These are phyloP conservation scores for Talaromyces adpressus DNA, from an alignment of 495 filamentous ascomycete species.

Conservation along the genomic window DNA sequence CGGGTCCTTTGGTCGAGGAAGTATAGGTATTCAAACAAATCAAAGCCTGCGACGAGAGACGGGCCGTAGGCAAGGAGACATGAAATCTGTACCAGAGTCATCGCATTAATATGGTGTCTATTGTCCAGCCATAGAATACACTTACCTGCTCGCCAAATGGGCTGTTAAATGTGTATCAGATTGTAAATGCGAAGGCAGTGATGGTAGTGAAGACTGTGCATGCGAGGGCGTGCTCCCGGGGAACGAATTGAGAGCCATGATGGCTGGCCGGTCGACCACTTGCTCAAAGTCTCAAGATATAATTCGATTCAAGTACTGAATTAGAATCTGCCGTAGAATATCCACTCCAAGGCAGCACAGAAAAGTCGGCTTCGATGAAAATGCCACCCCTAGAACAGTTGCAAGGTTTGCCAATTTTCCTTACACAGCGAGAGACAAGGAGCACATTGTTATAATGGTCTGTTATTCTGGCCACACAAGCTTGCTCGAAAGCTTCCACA, in stretches of 20 bases:
- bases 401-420: background rate
- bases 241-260: constrained; percentile 31
- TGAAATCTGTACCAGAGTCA: constrained; percentile 53
- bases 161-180: constrained; percentile 94
- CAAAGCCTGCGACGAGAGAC: constrained; percentile 82
- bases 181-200: constrained; percentile 84
- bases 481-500: background rate
- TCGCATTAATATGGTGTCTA: background rate
- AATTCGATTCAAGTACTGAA: constrained; percentile 6
- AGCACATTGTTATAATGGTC: background rate
- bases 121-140: background rate
- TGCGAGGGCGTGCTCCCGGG: constrained; percentile 49
- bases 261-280: constrained; percentile 10
- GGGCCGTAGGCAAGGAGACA: constrained; percentile 75
- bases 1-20: constrained; percentile 74
- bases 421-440: background rate
- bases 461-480: background rate
- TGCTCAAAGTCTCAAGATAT: background rate
- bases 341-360: background rate
- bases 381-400: background rate
- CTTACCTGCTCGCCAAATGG: constrained; percentile 81
- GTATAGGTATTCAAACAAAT: constrained; percentile 91
- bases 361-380: background rate
- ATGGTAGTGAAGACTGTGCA: constrained; percentile 82
- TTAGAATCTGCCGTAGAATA: background rate